Percentiles rank a stretch among this genome's conserved stretches.
Evolutionary conservation across 306 rosid species (phyloP).

Genomic region (Psophocarpus tetragonolobus): DNA sequence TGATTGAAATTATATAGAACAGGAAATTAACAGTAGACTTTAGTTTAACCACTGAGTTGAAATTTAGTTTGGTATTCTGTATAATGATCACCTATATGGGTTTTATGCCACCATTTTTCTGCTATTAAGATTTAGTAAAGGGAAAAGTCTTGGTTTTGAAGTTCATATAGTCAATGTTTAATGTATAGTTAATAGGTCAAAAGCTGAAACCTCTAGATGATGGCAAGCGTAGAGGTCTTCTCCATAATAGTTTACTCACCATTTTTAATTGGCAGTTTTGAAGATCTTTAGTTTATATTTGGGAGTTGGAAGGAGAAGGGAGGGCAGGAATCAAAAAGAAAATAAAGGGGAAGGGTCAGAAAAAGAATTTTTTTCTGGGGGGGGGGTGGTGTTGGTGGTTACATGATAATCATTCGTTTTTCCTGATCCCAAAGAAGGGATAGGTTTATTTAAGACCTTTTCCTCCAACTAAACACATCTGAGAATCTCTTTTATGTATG

Average conservation of each 20-base stretch:
- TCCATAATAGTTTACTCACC: background rate
- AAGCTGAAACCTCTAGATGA: background rate
- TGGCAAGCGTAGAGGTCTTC: background rate
- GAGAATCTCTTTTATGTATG: background rate
- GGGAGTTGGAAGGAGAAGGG: background rate
- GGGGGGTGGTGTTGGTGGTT: no score
- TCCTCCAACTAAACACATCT: conserved; percentile 7
- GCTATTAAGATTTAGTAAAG: background rate
- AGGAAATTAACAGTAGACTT: background rate
- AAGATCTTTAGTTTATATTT: background rate
- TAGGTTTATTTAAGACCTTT: background rate
- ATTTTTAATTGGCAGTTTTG: background rate
- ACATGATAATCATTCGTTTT: conserved; percentile 7
- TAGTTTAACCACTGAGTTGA: background rate
- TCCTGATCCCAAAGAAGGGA: background rate
- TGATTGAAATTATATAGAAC: background rate
- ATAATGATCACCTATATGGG: background rate
- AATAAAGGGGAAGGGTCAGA: background rate
- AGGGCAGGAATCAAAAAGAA: background rate
- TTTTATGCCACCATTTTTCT: background rate
- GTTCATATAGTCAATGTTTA: background rate
- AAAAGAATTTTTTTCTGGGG: no score
- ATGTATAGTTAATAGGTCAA: background rate
- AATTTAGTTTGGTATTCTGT: conserved; percentile 6
- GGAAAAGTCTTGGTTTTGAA: background rate